Evolutionary conservation across 1,284 basidiomycete species (phyloP), one percentile per base, ranked within the genome.

Genomic region (Afroboletus lepidellus): DNA sequence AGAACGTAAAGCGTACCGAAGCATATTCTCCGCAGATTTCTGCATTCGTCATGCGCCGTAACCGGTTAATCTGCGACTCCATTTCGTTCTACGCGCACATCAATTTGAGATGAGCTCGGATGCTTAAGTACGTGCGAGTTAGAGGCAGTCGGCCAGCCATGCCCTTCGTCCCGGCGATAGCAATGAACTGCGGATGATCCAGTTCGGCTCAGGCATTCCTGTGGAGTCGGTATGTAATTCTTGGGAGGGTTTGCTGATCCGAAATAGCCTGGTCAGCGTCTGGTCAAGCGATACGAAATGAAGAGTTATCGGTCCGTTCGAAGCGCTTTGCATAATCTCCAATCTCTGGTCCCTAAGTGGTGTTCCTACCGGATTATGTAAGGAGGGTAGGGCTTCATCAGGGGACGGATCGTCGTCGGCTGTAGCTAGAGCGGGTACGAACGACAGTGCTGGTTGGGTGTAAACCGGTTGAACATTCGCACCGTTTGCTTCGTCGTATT

Each of bases 401-500:
- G 29, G 41, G 12, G 24, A 41, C 11, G 7, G 39, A 41, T 21
- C n/a, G 30, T 16, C 23, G n/a, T 24, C 21, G 18, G 6, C 27
- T 36, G 16, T 23, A n/a, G 29, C 13, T 16, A 9, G 27, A 18
- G 33, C n/a, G 11, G 32, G n/a, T 15, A 9, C 32, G 8, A 32
- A n/a, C 1, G 7, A 44, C 3, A 20, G 30, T 8, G 25, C 39
- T 18, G 27, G 36, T 27, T 34, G 33, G 8, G 3, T 29, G 13
- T 27, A 2, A 38, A 24, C 3, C 27, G 30, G 15, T 24, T 16
- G 15, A 11, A 20, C 27, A 23, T 18, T 18, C 36, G 36, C 9
- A 21, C 36, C 36, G 13, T 13, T 15, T 21, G 3, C 21, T 13
- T 33, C 29, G 27, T n/a, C 27, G 70, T 49, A 76, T 59, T 29